A percentile compares a stretch with the other conserved stretches of the same genome.
These are phyloP conservation scores for Dothideomycetes sp. DNA, from an alignment of 2,329 filamentous ascomycete species.

Conservation along the genomic window DNA sequence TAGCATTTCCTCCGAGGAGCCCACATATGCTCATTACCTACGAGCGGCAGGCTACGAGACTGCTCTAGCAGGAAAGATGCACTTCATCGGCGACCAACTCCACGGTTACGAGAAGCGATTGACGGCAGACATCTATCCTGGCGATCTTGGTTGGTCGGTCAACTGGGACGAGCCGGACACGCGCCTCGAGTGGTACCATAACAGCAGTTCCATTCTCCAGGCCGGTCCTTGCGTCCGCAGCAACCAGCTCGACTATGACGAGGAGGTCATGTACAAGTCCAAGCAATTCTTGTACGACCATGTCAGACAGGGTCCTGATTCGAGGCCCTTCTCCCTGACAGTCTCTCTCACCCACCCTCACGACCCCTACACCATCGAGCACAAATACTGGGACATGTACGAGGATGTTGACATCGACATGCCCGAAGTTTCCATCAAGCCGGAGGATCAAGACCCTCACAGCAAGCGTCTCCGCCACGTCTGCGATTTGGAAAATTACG, in stretches of 20 bases:
- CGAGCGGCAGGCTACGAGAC: constrained; percentile 80
- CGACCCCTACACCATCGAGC: constrained; percentile 87
- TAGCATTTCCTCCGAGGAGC: constrained; percentile 70
- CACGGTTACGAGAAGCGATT: constrained; percentile 88
- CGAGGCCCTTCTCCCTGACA: constrained; percentile 74
- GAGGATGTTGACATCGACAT: constrained; percentile 79
- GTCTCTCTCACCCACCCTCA: constrained; percentile 91
- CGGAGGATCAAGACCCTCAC: constrained; percentile 76
- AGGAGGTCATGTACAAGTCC: constrained; percentile 88
- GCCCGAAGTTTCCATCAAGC: constrained; percentile 65
- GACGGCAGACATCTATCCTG: constrained; percentile 93
- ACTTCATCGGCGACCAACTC: constrained; percentile 89
- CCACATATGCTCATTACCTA: constrained; percentile 88
- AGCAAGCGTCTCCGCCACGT: constrained; percentile 79
- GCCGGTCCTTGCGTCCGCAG: constrained; percentile 80
- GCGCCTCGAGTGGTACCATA: constrained; percentile 90
- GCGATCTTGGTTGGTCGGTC: constrained; percentile 87
- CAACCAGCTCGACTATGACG: constrained; percentile 92
- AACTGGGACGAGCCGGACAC: constrained; percentile 86
- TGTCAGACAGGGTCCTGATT: constrained; percentile 65
- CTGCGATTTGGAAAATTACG: constrained; percentile 73
- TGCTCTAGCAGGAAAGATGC: constrained; percentile 89
- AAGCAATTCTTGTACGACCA: constrained; percentile 86
- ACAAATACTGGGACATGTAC: constrained; percentile 89
- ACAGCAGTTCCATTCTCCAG: constrained; percentile 85